Conservation (phyloP, 177 flowering plant species). For the Vitis hybrid region DNA sequence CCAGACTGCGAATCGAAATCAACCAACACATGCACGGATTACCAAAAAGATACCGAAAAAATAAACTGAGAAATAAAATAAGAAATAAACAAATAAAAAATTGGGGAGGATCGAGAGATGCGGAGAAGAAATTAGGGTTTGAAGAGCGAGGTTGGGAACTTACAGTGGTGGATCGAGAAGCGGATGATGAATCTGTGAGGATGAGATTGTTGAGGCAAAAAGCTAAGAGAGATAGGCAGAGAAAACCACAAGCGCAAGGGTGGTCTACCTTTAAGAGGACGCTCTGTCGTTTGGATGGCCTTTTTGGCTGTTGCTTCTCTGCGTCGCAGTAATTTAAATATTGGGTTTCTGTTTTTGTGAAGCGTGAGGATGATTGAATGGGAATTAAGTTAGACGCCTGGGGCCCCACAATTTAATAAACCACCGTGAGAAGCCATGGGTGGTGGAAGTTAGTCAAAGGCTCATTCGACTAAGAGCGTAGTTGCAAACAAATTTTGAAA, state of each 20-base stretch:
- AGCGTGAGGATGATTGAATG: background rate
- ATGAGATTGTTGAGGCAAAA: constrained; percentile 24
- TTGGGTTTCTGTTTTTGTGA: background rate
- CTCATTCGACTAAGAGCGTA: too few species aligned
- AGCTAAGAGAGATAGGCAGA: constrained; percentile 6
- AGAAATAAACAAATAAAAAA: background rate
- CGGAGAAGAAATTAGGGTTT: constrained; percentile 10
- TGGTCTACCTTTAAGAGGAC: constrained; percentile 5
- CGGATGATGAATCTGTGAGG: constrained; percentile 22
- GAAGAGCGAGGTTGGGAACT: constrained; percentile 9
- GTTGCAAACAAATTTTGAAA: too few species aligned
- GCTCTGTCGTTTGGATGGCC: constrained; percentile 16
- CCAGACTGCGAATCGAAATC: too few species aligned
- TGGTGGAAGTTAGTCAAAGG: too few species aligned
- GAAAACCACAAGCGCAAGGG: constrained; percentile 10
- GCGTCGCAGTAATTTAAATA: constrained; percentile 32
- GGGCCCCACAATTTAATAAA: background rate
- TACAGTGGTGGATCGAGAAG: constrained; percentile 31
- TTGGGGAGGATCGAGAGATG: constrained; percentile 12
- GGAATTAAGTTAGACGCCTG: background rate
- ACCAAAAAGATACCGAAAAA: background rate
- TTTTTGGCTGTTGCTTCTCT: constrained; percentile 21
- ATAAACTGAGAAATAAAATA: background rate
- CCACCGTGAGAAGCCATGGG: too few species aligned
- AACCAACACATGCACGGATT: background rate